Evolutionary conservation across 768 basidiomycete species (phyloP).

Genomic region (Pholiota molesta): DNA sequence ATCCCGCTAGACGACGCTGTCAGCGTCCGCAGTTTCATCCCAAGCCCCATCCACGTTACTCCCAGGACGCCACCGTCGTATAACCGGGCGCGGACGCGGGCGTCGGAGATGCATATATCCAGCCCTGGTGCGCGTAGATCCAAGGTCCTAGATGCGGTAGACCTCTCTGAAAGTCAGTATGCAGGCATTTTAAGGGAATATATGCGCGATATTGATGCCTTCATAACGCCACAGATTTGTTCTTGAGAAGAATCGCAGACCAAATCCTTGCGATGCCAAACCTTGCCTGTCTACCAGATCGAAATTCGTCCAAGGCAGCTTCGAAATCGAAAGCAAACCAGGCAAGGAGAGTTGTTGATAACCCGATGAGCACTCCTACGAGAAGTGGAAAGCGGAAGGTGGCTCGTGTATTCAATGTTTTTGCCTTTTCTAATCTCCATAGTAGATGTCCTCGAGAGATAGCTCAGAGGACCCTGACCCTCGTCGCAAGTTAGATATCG

Average conservation of each 20-base stretch:
- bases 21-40: conserved; percentile 23
- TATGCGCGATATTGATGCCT: conserved; percentile 6
- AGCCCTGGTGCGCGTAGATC: conserved; percentile 31
- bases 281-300: conserved; percentile 40
- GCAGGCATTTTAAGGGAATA: neutral
- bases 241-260: conserved; percentile 39
- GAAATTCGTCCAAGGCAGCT: neutral
- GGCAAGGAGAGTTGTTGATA: neutral
- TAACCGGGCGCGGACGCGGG: conserved; percentile 11
- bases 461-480: neutral
- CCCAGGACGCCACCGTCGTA: conserved; percentile 23
- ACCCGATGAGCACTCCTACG: neutral
- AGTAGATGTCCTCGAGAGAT: neutral
- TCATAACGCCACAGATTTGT: conserved; percentile 30
- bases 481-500: neutral
- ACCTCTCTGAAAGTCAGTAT: conserved; percentile 46
- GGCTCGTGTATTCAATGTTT: neutral
- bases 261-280: conserved; percentile 47
- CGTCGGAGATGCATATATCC: conserved; percentile 24
- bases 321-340: neutral
- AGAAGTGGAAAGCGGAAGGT: neutral
- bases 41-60: conserved; percentile 27
- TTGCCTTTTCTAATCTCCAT: neutral
- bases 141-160: conserved; percentile 42
- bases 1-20: neutral